These are phyloP conservation scores for Botrytis fabae DNA, from an alignment of 2,329 filamentous ascomycete species.

Conservation along the genomic window DNA sequence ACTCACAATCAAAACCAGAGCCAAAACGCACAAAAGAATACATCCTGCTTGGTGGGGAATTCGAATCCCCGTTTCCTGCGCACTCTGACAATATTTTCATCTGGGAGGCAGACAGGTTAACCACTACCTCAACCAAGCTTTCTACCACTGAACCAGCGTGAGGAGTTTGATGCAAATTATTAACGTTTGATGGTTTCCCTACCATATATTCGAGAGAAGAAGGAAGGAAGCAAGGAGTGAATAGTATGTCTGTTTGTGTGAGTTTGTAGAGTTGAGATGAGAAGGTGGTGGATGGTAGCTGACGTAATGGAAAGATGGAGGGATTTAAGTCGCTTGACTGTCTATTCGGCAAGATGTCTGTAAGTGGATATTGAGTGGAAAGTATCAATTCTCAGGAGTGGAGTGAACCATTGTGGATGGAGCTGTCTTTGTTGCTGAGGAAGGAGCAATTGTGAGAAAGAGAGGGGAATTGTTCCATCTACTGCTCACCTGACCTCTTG, in stretches of 20 bases:
- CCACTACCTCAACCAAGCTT: slow-evolving; percentile 24
- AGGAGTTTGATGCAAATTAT: neutral
- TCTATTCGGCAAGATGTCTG: neutral
- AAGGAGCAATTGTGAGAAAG: neutral
- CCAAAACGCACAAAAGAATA: neutral
- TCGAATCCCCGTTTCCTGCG: slow-evolving; percentile 24
- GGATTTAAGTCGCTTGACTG: neutral
- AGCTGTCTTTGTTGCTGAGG: neutral
- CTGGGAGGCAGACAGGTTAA: slow-evolving; percentile 24
- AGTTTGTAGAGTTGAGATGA: neutral
- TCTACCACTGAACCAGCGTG: slow-evolving; percentile 4
- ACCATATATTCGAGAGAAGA: neutral
- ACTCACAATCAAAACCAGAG: no score
- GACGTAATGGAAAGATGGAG: neutral
- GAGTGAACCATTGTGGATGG: neutral
- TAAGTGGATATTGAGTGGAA: neutral
- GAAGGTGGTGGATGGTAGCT: neutral
- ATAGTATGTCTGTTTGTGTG: neutral
- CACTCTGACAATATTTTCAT: neutral
- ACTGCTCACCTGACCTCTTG: neutral
- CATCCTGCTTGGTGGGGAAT: slow-evolving; percentile 21
- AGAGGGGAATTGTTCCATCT: neutral
- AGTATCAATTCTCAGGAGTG: neutral
- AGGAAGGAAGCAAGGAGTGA: neutral
- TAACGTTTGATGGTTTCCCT: neutral